Percentiles rank a stretch among this genome's conserved stretches.
Evolutionary conservation across 805 yeast genomes (phyloP).

Genomic region (Candida ulmi): DNA sequence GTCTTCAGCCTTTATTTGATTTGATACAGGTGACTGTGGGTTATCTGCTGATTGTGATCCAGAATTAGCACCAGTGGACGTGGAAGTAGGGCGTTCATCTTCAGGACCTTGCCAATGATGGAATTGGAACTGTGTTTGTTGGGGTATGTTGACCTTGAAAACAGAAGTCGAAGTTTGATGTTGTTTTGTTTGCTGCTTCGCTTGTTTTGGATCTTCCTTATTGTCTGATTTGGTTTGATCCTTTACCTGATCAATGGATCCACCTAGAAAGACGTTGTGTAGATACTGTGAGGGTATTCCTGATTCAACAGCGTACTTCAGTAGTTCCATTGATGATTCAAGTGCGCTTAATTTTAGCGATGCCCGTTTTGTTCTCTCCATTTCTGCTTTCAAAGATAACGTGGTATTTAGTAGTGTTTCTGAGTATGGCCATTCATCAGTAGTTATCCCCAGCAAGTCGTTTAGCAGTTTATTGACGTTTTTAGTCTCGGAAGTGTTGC

Average conservation of each 20-base stretch:
- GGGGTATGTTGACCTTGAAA: conserved; percentile 23
- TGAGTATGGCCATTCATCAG: conserved; percentile 31
- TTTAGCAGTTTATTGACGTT: background rate
- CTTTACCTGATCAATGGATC: conserved; percentile 2
- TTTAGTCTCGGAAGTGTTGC: background rate
- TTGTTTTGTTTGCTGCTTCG: background rate
- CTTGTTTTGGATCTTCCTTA: background rate
- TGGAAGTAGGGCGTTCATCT: conserved; percentile 3
- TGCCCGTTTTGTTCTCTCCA: conserved; percentile 35
- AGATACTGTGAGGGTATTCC: conserved; percentile 31
- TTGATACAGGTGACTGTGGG: conserved; percentile 1
- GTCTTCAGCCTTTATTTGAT: conserved; percentile 1
- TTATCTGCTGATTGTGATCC: background rate
- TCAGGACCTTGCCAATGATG: conserved; percentile 26
- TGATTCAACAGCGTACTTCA: conserved; percentile 30
- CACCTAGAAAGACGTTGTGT: conserved; percentile 28
- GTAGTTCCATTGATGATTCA: conserved; percentile 29
- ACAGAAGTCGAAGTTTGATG: conserved; percentile 16
- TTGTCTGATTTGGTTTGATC: background rate
- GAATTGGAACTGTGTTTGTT: conserved; percentile 23
- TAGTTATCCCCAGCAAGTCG: conserved; percentile 6
- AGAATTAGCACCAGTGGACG: conserved; percentile 3
- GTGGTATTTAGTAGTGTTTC: conserved; percentile 30
- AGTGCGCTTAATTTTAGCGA: conserved; percentile 25
- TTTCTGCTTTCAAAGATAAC: conserved; percentile 31